Percentiles rank a stretch among this genome's conserved stretches.
phyloP scores from a whole-genome alignment of 805 yeast genomes.

The Blastobotrys americana region DNA sequence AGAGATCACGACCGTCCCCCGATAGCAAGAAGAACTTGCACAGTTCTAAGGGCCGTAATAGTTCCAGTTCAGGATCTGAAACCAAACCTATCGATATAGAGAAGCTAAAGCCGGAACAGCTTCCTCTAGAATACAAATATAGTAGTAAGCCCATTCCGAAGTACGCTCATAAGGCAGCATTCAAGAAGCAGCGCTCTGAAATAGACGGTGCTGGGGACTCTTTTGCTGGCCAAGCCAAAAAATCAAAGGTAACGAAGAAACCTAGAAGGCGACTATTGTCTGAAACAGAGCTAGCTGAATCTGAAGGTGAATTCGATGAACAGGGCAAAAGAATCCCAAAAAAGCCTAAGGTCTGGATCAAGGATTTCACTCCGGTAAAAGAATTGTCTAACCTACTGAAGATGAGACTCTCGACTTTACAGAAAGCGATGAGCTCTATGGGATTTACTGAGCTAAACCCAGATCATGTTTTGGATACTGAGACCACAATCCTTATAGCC shows the following conservation, averaged over 20 bases:
- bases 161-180: not conserved
- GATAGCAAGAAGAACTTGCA: no score
- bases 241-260: not conserved
- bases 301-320: conserved; percentile 6
- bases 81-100: no score
- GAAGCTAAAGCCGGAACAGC: not conserved
- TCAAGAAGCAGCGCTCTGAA: not conserved
- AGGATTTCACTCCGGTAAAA: conserved; percentile 71
- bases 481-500: conserved; percentile 78
- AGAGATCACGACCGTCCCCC: no score
- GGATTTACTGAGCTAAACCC: conserved; percentile 68
- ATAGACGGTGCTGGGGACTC: no score
- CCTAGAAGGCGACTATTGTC: not conserved
- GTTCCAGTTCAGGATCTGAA: no score
- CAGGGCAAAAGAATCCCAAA: conserved; percentile 3
- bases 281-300: not conserved
- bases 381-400: conserved; percentile 67
- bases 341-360: conserved; percentile 36
- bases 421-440: conserved; percentile 49
- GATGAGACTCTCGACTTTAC: conserved; percentile 54
- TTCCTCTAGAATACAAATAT: not conserved
- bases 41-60: no score
- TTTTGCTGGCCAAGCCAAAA: not conserved
- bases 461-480: conserved; percentile 76
- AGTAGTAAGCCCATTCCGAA: not conserved